Percentiles rank a stretch among this genome's conserved stretches.
Evolutionary conservation across 495 filamentous ascomycete genomes (phyloP).

Genomic region (Pseudomonodictys pantanalensis): DNA sequence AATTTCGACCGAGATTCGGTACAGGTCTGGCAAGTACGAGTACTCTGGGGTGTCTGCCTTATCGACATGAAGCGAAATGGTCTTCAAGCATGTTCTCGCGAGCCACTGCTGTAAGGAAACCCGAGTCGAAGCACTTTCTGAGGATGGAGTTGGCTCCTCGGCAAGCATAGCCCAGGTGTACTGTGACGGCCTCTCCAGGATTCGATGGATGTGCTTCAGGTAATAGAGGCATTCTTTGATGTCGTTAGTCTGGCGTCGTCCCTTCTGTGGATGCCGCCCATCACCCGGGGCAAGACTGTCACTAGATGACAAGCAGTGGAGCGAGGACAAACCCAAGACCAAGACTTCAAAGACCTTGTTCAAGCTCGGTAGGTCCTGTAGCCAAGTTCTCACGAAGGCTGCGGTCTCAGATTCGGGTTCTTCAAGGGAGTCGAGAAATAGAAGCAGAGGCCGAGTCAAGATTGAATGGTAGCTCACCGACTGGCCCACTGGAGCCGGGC

Average conservation of each 20-base stretch:
- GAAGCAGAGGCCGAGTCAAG: constrained; percentile 76
- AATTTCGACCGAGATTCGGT: constrained; percentile 66
- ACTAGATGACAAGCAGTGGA: constrained; percentile 30
- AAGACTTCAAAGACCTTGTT: constrained; percentile 48
- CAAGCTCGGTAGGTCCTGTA: constrained; percentile 69
- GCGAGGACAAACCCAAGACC: constrained; percentile 11
- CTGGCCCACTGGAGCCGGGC: constrained; percentile 39
- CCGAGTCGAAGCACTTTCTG: constrained; percentile 26
- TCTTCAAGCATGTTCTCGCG: constrained; percentile 48
- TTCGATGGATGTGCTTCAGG: constrained; percentile 67
- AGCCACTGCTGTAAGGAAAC: constrained; percentile 61
- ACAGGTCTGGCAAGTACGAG: constrained; percentile 50
- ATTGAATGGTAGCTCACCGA: constrained; percentile 59
- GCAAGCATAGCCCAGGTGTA: constrained; percentile 61
- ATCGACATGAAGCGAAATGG: constrained; percentile 11
- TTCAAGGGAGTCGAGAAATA: constrained; percentile 74
- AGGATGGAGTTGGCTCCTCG: constrained; percentile 41
- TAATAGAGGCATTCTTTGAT: constrained; percentile 76
- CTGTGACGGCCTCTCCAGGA: constrained; percentile 62
- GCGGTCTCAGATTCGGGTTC: constrained; percentile 72
- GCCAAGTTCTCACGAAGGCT: constrained; percentile 75
- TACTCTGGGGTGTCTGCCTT: background rate
- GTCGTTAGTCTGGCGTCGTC: constrained; percentile 54
- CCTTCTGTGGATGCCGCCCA: background rate
- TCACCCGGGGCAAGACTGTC: constrained; percentile 24